Evolutionary conservation across 2,329 filamentous ascomycete genomes (phyloP).

Genomic region (Aspergillus brunneoviolaceus): DNA sequence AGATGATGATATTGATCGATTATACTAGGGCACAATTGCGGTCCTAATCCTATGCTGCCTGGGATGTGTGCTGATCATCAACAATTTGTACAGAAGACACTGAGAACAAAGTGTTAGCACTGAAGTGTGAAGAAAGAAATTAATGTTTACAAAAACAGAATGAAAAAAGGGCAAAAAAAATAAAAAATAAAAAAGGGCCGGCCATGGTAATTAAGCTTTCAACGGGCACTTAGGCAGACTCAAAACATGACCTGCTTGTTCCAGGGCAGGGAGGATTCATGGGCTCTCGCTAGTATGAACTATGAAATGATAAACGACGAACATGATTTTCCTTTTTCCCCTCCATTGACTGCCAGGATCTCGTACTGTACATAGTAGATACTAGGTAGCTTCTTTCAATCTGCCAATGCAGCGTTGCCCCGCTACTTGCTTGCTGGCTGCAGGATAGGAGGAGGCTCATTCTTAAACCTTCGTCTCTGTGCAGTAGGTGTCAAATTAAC

Average conservation of each 20-base stretch:
- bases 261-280: not conserved
- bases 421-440: not conserved
- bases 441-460: not conserved
- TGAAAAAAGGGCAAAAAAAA: no score
- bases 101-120: not conserved
- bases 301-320: not conserved
- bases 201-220: slow-evolving; percentile 3
- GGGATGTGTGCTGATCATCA: not conserved
- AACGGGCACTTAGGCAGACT: slow-evolving; percentile 7
- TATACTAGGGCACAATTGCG: not conserved
- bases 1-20: not conserved
- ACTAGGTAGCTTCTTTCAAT: not conserved
- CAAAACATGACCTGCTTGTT: slow-evolving; percentile 1
- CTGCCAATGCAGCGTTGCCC: not conserved
- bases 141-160: no score
- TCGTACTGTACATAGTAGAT: not conserved
- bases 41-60: not conserved
- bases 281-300: not conserved
- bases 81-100: not conserved
- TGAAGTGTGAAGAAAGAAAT: not conserved
- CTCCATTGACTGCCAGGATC: not conserved
- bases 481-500: not conserved
- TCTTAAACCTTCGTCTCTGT: not conserved
- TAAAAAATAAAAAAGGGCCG: no score
- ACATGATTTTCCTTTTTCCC: not conserved